A percentile compares a stretch with the other conserved stretches of the same genome.
phyloP scores from a whole-genome alignment of 768 basidiomycete genomes.

The Mycena belliarum region DNA sequence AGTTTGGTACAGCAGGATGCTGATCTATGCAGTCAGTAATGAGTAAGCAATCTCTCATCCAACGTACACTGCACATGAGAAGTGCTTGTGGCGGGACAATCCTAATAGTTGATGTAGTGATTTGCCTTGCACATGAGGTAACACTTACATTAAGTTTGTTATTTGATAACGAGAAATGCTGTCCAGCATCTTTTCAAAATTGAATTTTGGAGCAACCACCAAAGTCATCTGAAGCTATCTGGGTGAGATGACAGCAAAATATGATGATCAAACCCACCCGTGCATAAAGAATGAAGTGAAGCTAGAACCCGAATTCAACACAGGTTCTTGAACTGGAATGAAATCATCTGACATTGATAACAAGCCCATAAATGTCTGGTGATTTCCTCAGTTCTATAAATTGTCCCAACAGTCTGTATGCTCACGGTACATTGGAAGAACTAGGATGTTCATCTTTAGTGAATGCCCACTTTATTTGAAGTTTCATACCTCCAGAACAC shows the following conservation, averaged over 20 bases:
- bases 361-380: not conserved
- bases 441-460: not conserved
- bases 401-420: not conserved
- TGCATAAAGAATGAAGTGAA: not conserved
- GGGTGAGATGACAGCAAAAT: not conserved
- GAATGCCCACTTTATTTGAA: slow-evolving; percentile 20
- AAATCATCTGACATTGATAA: slow-evolving; percentile 39
- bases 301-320: not conserved
- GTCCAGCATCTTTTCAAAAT: slow-evolving; percentile 44
- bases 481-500: not conserved
- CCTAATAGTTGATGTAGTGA: slow-evolving; percentile 32
- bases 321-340: not conserved
- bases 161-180: slow-evolving; percentile 43
- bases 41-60: not conserved
- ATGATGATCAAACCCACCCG: not conserved
- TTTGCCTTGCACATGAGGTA: slow-evolving; percentile 43
- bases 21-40: not conserved
- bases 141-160: slow-evolving; percentile 45
- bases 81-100: not conserved
- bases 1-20: not conserved
- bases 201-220: slow-evolving; percentile 49
- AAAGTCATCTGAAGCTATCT: slow-evolving; percentile 45
- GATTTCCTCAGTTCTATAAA: no score
- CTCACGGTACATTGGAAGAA: not conserved
- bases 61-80: slow-evolving; percentile 39